Conservation (phyloP, 2,329 filamentous ascomycete species). For the Penicillium vulpinum region DNA sequence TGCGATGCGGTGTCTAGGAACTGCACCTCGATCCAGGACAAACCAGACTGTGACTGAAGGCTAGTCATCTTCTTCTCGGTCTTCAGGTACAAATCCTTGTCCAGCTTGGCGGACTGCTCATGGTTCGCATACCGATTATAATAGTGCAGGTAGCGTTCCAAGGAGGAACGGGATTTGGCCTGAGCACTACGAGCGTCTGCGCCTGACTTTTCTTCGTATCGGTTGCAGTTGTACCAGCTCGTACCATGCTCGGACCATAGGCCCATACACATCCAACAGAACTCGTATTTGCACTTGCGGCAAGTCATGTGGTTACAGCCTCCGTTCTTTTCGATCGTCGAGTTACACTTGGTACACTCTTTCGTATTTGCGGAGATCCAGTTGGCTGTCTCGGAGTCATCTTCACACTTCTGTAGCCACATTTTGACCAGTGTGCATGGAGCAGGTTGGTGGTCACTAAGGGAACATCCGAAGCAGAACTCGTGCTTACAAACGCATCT, state of each 20-base stretch:
- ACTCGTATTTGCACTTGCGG: conserved; percentile 91
- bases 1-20: conserved; percentile 93
- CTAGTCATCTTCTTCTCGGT: conserved; percentile 99
- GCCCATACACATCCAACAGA: conserved; percentile 99
- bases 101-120: conserved; percentile 93
- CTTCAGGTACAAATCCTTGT: conserved; percentile 93
- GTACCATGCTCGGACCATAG: conserved; percentile 98
- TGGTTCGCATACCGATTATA: conserved; percentile 99
- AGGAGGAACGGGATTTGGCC: conserved; percentile 80
- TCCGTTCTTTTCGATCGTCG: conserved; percentile 98
- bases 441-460: conserved; percentile 88
- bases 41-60: conserved; percentile 85
- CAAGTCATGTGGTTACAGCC: conserved; percentile 99
- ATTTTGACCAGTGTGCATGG: conserved; percentile 88
- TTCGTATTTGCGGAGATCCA: conserved; percentile 99
- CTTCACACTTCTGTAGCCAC: conserved; percentile 97
- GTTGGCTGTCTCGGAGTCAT: conserved; percentile 97
- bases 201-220: conserved; percentile 94
- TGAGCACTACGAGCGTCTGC: conserved; percentile 87
- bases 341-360: conserved; percentile 92
- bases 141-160: conserved; percentile 97
- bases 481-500: conserved; percentile 78
- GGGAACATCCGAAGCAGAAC: conserved; percentile 94
- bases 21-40: conserved; percentile 99
- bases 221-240: conserved; percentile 99